Evolutionary conservation across 2,329 filamentous ascomycete genomes (phyloP).

Genomic region (Claviceps maximensis): DNA sequence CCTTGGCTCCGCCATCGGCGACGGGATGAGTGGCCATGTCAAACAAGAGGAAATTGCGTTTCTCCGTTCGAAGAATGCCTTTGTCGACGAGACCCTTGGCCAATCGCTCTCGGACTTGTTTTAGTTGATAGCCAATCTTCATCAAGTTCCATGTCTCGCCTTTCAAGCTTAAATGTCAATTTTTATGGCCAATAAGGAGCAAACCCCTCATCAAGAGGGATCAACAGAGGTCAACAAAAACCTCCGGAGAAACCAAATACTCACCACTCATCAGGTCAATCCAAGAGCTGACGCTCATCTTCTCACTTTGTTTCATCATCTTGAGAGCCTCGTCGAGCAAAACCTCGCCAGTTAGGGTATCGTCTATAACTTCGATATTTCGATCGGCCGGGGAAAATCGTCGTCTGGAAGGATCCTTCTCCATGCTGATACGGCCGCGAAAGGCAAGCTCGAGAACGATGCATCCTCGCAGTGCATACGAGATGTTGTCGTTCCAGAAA

Average conservation of each 20-base stretch:
- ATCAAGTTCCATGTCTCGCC: slow-evolving; percentile 99
- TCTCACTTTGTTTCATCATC: slow-evolving; percentile 99
- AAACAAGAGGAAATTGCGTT: slow-evolving; percentile 98
- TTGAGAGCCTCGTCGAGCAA: slow-evolving; percentile 94
- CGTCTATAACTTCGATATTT: slow-evolving; percentile 92
- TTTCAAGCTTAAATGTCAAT: slow-evolving; percentile 22
- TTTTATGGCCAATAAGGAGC: background rate
- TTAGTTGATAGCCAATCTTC: slow-evolving; percentile 99
- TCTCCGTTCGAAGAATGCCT: slow-evolving; percentile 94
- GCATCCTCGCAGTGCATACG: slow-evolving; percentile 90
- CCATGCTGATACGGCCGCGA: slow-evolving; percentile 93
- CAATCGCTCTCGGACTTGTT: slow-evolving; percentile 94
- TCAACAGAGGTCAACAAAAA: background rate
- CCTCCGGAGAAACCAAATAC: slow-evolving; percentile 21
- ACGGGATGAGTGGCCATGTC: slow-evolving; percentile 99
- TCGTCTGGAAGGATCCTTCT: slow-evolving; percentile 84
- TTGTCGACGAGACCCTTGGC: slow-evolving; percentile 98
- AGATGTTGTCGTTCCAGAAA: slow-evolving; percentile 99
- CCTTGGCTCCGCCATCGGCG: slow-evolving; percentile 90
- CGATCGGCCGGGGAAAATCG: slow-evolving; percentile 88
- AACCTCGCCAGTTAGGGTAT: slow-evolving; percentile 91
- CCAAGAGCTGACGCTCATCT: slow-evolving; percentile 99
- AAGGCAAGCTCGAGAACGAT: slow-evolving; percentile 97
- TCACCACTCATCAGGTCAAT: slow-evolving; percentile 97
- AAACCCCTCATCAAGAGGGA: background rate